Evolutionary conservation across 495 filamentous ascomycete species (phyloP).

Genomic region (Penicillium tannophilum): DNA sequence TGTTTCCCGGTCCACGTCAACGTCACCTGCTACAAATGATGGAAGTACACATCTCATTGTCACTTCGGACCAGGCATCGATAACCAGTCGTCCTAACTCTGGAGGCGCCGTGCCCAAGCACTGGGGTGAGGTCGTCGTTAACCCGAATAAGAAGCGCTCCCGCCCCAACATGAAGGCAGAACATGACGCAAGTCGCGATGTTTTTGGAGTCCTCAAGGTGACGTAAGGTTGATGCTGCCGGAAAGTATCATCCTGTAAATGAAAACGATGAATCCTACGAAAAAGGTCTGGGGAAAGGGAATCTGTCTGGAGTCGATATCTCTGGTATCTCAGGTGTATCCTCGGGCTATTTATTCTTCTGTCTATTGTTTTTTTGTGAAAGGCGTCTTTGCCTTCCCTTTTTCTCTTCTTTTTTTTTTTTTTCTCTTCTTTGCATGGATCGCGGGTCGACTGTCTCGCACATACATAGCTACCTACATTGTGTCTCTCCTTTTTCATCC

Average conservation of each 20-base stretch:
- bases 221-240: slow-evolving; percentile 17
- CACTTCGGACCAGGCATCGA: slow-evolving; percentile 22
- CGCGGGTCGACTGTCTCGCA: slow-evolving; percentile 33
- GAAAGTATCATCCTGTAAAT: slow-evolving; percentile 10
- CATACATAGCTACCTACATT: slow-evolving; percentile 28
- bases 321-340: neutral
- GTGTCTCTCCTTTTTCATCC: slow-evolving; percentile 13
- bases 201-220: slow-evolving; percentile 51
- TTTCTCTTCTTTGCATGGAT: slow-evolving; percentile 26
- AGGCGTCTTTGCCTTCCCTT: neutral
- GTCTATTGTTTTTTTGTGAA: neutral
- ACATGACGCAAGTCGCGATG: slow-evolving; percentile 32
- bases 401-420: slow-evolving; percentile 3
- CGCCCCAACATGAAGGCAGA: slow-evolving; percentile 32
- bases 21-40: slow-evolving; percentile 29
- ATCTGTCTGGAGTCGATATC: slow-evolving; percentile 1
- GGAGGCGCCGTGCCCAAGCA: slow-evolving; percentile 44
- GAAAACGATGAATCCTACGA: slow-evolving; percentile 21
- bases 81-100: slow-evolving; percentile 21
- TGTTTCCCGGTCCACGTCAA: slow-evolving; percentile 30
- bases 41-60: slow-evolving; percentile 25
- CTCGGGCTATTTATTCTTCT: neutral
- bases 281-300: slow-evolving; percentile 6
- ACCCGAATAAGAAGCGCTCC: slow-evolving; percentile 43
- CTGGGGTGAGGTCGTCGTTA: slow-evolving; percentile 52